Conservation (phyloP, 2,329 filamentous ascomycete genomes). For the Colletotrichum shisoi region DNA sequence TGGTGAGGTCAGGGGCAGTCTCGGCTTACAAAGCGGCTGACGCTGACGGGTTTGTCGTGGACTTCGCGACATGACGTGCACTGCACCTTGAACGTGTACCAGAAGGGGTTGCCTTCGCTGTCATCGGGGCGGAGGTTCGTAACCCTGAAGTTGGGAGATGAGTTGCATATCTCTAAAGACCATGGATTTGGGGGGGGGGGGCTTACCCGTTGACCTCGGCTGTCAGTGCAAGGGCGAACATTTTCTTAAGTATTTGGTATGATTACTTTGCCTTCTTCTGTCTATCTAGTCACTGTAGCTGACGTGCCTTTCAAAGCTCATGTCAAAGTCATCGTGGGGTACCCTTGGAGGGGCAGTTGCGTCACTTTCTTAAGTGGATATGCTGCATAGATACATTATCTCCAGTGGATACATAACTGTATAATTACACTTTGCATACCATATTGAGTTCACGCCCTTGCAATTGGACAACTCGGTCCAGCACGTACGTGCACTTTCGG, state of each 20-base stretch:
- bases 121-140: slow-evolving; percentile 88
- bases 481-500: slow-evolving; percentile 4
- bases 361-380: slow-evolving; percentile 28
- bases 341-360: slow-evolving; percentile 35
- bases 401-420: accelerated
- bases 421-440: slow-evolving; percentile 7
- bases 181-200: not conserved
- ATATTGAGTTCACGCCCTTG: slow-evolving; percentile 1
- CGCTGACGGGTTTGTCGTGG: slow-evolving; percentile 83
- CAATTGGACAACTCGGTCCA: slow-evolving; percentile 22
- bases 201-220: slow-evolving; percentile 74
- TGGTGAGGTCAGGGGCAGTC: not conserved
- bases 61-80: slow-evolving; percentile 96
- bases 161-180: not conserved
- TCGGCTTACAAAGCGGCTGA: slow-evolving; percentile 82
- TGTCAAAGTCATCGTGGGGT: slow-evolving; percentile 32
- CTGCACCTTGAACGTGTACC: slow-evolving; percentile 97
- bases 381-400: not conserved
- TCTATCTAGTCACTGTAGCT: not conserved
- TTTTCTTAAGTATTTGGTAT: slow-evolving; percentile 47
- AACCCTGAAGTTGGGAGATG: slow-evolving; percentile 65
- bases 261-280: not conserved
- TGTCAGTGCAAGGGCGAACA: slow-evolving; percentile 72
- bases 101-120: slow-evolving; percentile 82
- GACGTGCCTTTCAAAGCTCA: slow-evolving; percentile 5